Percentiles rank a stretch among this genome's conserved stretches.
These are phyloP conservation scores for Byssoonygena ceratinophila DNA, from an alignment of 2,329 filamentous ascomycete genomes.

Conservation along the genomic window DNA sequence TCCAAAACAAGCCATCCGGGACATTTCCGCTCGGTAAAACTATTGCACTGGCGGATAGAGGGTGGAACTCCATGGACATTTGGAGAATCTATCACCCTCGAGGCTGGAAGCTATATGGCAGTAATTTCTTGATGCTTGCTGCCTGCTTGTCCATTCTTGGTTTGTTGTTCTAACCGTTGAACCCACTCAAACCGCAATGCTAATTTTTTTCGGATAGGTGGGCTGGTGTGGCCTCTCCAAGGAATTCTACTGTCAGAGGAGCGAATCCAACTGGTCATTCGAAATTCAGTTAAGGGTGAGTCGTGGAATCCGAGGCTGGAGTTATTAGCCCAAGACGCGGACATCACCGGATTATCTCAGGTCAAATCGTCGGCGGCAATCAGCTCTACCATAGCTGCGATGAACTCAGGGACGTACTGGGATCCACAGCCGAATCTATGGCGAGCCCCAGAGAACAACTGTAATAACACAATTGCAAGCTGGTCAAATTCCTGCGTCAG, in stretches of 20 bases:
- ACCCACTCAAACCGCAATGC: background rate
- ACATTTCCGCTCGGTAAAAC: no score
- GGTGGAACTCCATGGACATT: no score
- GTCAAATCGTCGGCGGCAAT: background rate
- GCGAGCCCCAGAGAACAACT: background rate
- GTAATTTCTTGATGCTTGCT: background rate
- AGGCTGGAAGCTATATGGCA: no score
- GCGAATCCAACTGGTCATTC: background rate
- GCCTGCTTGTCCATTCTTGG: background rate
- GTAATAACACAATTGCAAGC: background rate
- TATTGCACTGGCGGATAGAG: no score
- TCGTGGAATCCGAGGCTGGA: no score
- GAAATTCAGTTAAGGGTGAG: no score
- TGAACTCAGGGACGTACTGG: slow-evolving; percentile 1
- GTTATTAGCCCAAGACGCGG: background rate
- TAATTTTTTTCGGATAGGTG: slow-evolving; percentile 4
- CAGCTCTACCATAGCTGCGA: background rate
- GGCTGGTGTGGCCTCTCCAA: slow-evolving; percentile 9
- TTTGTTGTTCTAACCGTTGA: background rate
- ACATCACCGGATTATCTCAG: slow-evolving; percentile 1
- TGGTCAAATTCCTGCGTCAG: background rate
- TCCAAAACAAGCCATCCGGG: no score
- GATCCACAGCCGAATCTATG: slow-evolving; percentile 10
- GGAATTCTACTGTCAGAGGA: background rate
- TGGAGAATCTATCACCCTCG: no score